Evolutionary conservation across 371 early-diverging fungal genomes (phyloP).

Genomic region (Syncephalastrum sp.): DNA sequence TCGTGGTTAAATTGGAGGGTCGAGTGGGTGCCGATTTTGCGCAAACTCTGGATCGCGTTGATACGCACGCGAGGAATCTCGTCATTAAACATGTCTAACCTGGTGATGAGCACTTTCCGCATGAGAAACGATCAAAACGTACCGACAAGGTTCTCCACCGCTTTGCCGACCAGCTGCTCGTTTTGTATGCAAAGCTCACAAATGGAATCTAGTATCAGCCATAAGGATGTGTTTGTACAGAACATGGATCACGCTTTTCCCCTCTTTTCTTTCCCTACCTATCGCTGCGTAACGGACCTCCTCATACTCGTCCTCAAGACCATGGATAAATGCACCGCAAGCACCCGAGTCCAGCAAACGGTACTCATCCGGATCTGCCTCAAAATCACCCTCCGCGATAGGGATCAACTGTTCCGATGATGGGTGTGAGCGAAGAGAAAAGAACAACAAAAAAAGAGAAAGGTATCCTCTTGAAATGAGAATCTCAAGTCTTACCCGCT

Average conservation of each 20-base stretch:
- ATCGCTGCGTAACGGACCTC: slow-evolving; percentile 85
- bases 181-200: slow-evolving; percentile 68
- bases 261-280: slow-evolving; percentile 35
- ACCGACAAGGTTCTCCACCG: slow-evolving; percentile 78
- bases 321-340: slow-evolving; percentile 91
- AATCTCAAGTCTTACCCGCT: slow-evolving; percentile 3
- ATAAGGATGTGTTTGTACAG: background rate
- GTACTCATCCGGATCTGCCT: slow-evolving; percentile 66
- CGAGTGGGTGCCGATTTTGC: slow-evolving; percentile 61
- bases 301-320: slow-evolving; percentile 88
- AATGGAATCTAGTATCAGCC: slow-evolving; percentile 65
- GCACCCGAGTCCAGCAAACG: slow-evolving; percentile 71
- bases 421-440: background rate
- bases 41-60: slow-evolving; percentile 76
- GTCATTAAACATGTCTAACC: slow-evolving; percentile 90
- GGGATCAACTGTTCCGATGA: slow-evolving; percentile 30
- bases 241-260: background rate
- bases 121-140: slow-evolving; percentile 10
- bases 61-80: slow-evolving; percentile 81
- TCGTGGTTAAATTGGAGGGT: slow-evolving; percentile 69
- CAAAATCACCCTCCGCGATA: slow-evolving; percentile 66
- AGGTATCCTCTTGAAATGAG: background rate
- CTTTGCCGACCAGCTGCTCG: slow-evolving; percentile 60
- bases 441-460: too few relatives aligned
- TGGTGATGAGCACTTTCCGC: background rate